Base-by-base conservation (phyloP, 768 basidiomycete species). In the Lepiota venenata region DNA sequence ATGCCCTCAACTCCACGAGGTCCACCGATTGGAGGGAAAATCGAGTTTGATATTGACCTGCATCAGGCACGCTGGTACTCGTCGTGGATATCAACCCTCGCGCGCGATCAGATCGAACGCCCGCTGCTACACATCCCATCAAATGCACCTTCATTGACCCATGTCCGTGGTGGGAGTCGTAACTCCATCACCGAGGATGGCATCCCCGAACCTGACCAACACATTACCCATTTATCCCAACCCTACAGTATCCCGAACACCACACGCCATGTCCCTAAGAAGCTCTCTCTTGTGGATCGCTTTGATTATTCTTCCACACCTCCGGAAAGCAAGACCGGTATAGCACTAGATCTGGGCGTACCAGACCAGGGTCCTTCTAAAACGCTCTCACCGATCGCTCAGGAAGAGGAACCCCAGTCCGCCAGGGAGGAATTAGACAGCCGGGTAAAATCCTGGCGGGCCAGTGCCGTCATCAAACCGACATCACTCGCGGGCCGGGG, bases 11-110 rank as follows among this genome's bases (percentile, higher is more conserved):
- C 3, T 58, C 63, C 40, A 56, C 72, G 55, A 35, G 59, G 64
- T 21, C 63, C 80, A 16, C 85, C 89, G 0, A 85, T 95, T 53
- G 76, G 81, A 41, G 93, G 90, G 4, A 84, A 80, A 25, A 78
- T 96, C 25, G 92, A 95, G 69, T 93, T 95, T 65, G 93, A 95
- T 68, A 80, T 95, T 43, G 93, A 95, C 70, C 56, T 80, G 43
- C 73, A 75, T 35, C 79, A 83, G 57, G 93, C 93, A 15, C 78
- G 82, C 25, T 95, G 93, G 93, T 89, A 84, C 61, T 71, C 82
- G 15, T 71, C 82, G 0, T 96, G 90, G 89, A 56, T 84, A 18
- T 73, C 78, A 1, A 74, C 78, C n/a, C 66, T 79, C 51, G 68
- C 71, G 49, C 62, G 77, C 57, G 74, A 80, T 37, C 58, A 68